Evolutionary conservation across 352 stramenopile genomes (phyloP), one percentile per base, ranked within the genome.

Genomic region (Blastocystis sp.): DNA sequence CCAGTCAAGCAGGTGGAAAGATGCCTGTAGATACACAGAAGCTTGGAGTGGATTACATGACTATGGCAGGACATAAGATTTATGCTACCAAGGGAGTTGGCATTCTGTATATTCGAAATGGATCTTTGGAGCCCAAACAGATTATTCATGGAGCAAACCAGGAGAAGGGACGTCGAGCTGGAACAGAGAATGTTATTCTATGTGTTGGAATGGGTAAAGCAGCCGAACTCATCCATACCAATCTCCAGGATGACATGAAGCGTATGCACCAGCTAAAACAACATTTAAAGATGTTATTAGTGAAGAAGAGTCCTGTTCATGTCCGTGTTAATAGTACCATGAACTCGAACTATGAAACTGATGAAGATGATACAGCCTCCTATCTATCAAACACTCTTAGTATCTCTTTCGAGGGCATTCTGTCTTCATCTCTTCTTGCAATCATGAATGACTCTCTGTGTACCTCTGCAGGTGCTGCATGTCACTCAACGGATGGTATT

Each of bases 21-120:
- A 91, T 97, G 27, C 92, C 89, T 27, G 91, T 96, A 43, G 89
- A 92, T 43, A 92, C 97, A 24, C 86, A 92, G 5, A 89, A 92
- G 9, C 90, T 95, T 4, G 90, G 91, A 56, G 93, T 97, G 29
- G 95, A 98, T 87, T 93, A 98, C 89, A 89, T 99, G 29, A 97
- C 95, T 0, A 89, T 99, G 46, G 95, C 97, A 0, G 96, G 95
- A 4, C 96, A 99, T 90, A 99, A 98, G 89, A 92, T 98, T 78
- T 97, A 97, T 77, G 95, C 94, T 5, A 95, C 96, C 4, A 98
- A 98, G 83, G 93, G 93, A 21, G 90, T 95, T 80, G 92, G 90
- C 9, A 90, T 90, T 21, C 89, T 94, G 52, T 95, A 94, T 85
- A 90, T 94, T 16, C 88, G 91, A 42, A 83, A 89, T 1, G 87